Evolutionary conservation across 208 protist genomes (phyloP), one percentile per base, ranked within the genome.

Genomic region (Trypanosoma rangeli): DNA sequence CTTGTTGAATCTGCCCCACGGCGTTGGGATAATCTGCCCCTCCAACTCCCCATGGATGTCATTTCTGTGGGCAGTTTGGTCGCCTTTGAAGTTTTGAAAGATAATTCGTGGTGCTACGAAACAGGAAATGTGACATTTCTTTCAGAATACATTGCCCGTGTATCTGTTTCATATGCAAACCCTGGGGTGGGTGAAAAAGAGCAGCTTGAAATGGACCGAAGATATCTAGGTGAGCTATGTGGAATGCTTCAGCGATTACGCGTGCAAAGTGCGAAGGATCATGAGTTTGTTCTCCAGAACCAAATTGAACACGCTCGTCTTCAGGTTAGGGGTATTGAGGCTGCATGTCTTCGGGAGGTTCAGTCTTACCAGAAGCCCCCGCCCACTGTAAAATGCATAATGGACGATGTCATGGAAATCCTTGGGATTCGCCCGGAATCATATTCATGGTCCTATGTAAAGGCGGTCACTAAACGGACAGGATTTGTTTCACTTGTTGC

Each of bases 341-440:
- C 68, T 10, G 37, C 67, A 22, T 74, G 75, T 44, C 66, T 86
- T 60, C 33, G 42, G 22, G 81, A 86, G 54, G 54, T 86, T 58
- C 59, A 63, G 54, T 54, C 60, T 1, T 79, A 86, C 44, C 57
- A 35, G 22, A 76, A 35, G 33, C 73, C 81, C 1, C 78, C 73
- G 10, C 59, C 63, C 12, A 24, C 73, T 39, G 68, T 82, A 9
- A 55, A 58, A 37, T 24, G 65, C 24, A 70, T 86, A 58, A 28
- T 86, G 12, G 52, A 78, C 61, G 62, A 74, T 64, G 74, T 86
- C 10, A 54, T 86, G 3, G 74, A 76, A 48, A 68, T 86, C 44
- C 37, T 86, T 37, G 70, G 81, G 29, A 76, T 78, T 64, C 50
- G 44, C 22, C 7, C 67, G 3, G 15, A 26, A 3, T 39, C 54